Percentiles rank a stretch among this genome's conserved stretches.
phyloP scores from a whole-genome alignment of 2,329 filamentous ascomycete genomes.

The Pleurostoma richardsiae region DNA sequence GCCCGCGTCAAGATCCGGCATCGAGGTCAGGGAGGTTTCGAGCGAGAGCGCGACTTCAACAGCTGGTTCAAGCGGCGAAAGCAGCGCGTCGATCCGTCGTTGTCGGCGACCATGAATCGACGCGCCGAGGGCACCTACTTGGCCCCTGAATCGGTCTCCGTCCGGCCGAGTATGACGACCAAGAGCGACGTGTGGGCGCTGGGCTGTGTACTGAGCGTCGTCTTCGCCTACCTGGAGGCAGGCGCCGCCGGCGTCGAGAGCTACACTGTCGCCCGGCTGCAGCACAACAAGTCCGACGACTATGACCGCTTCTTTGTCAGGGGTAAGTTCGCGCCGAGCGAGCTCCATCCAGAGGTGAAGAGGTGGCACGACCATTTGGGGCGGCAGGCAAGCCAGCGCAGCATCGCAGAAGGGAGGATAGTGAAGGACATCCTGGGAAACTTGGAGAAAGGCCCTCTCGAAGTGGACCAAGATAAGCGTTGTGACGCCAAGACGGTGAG shows the following conservation, averaged over 20 bases:
- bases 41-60: slow-evolving; percentile 21
- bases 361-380: slow-evolving; percentile 11
- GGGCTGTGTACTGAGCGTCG: slow-evolving; percentile 30
- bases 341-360: slow-evolving; percentile 11
- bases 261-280: slow-evolving; percentile 13
- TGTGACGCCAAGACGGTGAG: slow-evolving; percentile 13
- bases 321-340: slow-evolving; percentile 5
- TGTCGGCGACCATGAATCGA: slow-evolving; percentile 18
- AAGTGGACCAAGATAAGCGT: slow-evolving; percentile 13
- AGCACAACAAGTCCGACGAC: slow-evolving; percentile 15
- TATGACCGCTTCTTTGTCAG: slow-evolving; percentile 16
- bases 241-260: slow-evolving; percentile 18
- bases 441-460: slow-evolving; percentile 18
- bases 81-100: slow-evolving; percentile 11
- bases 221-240: slow-evolving; percentile 28
- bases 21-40: slow-evolving; percentile 5
- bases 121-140: slow-evolving; percentile 29
- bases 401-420: slow-evolving; percentile 14
- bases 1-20: slow-evolving; percentile 25
- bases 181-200: slow-evolving; percentile 34
- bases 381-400: slow-evolving; percentile 9
- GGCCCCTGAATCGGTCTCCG: slow-evolving; percentile 23
- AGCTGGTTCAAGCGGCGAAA: slow-evolving; percentile 17
- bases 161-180: slow-evolving; percentile 20
- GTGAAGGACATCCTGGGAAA: slow-evolving; percentile 18